Evolutionary conservation across 768 basidiomycete species (phyloP).

Genomic region (Leccinum uliginosum): DNA sequence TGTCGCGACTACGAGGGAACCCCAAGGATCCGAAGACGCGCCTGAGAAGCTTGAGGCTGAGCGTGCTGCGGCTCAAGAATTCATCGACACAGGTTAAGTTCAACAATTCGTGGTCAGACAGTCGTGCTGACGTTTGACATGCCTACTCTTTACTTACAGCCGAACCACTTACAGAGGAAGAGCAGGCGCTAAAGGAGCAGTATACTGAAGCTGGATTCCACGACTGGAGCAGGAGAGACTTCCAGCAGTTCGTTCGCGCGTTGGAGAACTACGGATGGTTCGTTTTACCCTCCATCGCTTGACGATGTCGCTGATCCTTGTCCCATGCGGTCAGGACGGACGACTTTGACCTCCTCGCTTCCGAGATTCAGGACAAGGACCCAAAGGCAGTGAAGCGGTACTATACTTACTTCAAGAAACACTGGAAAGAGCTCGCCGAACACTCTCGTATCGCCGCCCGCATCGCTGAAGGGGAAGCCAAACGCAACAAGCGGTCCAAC

Average conservation of each 20-base stretch:
- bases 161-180: constrained; percentile 87
- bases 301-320: neutral
- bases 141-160: constrained; percentile 43
- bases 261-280: constrained; percentile 81
- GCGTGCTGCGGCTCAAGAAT: constrained; percentile 70
- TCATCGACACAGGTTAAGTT: constrained; percentile 74
- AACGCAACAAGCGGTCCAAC: constrained; percentile 82
- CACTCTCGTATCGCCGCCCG: constrained; percentile 77
- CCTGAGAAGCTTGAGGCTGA: constrained; percentile 85
- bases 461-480: constrained; percentile 84
- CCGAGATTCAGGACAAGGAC: constrained; percentile 82
- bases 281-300: constrained; percentile 16
- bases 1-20: constrained; percentile 57
- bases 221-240: constrained; percentile 90
- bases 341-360: constrained; percentile 62
- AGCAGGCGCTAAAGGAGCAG: constrained; percentile 74
- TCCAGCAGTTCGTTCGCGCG: constrained; percentile 83
- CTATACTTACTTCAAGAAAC: constrained; percentile 80
- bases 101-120: neutral
- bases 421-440: constrained; percentile 74
- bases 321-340: constrained; percentile 45
- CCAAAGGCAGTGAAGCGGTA: constrained; percentile 75
- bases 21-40: constrained; percentile 67
- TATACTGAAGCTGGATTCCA: constrained; percentile 77
- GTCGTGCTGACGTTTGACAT: neutral